A percentile compares a stretch with the other conserved stretches of the same genome.
Conservation (phyloP, 2,329 filamentous ascomycete species). For the Ophiosphaerella narmari region DNA sequence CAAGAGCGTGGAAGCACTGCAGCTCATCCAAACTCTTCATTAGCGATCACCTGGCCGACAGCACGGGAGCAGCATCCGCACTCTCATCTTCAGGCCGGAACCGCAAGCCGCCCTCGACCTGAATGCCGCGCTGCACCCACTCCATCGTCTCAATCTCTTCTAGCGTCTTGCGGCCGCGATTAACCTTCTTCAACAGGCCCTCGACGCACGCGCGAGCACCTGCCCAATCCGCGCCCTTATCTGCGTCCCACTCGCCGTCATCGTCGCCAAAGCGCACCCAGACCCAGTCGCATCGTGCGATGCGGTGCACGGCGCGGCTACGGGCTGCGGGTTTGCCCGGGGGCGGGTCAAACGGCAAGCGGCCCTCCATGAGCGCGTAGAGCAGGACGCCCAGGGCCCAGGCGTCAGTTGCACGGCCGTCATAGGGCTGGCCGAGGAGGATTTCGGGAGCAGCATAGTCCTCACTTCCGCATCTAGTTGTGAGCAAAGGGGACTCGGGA, state of each 20-base stretch:
- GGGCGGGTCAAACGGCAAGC: constrained; percentile 88
- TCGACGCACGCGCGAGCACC: constrained; percentile 84
- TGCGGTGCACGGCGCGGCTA: constrained; percentile 84
- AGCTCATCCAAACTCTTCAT: constrained; percentile 19
- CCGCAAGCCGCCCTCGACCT: constrained; percentile 64
- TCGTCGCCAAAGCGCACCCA: constrained; percentile 86
- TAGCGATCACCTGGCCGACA: constrained; percentile 35
- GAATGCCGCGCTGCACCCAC: constrained; percentile 79
- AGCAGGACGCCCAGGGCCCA: constrained; percentile 94
- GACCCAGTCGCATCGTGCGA: constrained; percentile 92
- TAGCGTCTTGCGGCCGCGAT: constrained; percentile 73
- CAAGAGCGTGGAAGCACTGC: no score
- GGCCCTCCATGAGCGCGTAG: constrained; percentile 91
- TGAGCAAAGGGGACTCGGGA: constrained; percentile 81
- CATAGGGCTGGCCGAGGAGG: constrained; percentile 91
- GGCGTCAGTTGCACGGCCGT: constrained; percentile 87
- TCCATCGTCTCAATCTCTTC: constrained; percentile 71
- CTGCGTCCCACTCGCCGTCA: constrained; percentile 82
- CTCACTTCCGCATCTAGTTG: constrained; percentile 91
- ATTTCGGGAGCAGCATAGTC: constrained; percentile 98
- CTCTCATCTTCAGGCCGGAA: constrained; percentile 57
- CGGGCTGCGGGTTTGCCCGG: constrained; percentile 78
- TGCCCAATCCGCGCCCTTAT: constrained; percentile 67
- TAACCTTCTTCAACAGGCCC: constrained; percentile 79
- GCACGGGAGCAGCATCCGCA: constrained; percentile 13